Evolutionary conservation across 441 rosid genomes (phyloP).

Genomic region (Euphorbia celastroides): DNA sequence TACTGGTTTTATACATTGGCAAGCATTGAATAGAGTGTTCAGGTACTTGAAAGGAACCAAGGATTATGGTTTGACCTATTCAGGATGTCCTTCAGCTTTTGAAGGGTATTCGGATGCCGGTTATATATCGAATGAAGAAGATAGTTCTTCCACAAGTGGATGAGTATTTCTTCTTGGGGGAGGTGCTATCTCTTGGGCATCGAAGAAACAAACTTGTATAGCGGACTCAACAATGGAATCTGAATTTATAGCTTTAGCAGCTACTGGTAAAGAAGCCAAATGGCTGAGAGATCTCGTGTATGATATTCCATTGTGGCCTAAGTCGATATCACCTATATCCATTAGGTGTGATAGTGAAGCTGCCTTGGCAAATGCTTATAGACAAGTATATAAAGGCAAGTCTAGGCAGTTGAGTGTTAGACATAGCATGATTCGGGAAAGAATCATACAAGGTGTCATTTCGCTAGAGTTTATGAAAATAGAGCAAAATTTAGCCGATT

Average conservation of each 20-base stretch:
- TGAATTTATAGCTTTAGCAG: background rate
- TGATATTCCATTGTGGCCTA: background rate
- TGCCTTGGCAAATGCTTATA: background rate
- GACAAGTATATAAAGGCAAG: background rate
- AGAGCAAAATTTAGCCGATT: background rate
- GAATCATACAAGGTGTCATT: no score
- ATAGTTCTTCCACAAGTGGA: background rate
- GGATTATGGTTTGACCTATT: background rate
- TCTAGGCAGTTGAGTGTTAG: background rate
- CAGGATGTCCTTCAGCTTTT: background rate
- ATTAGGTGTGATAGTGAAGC: background rate
- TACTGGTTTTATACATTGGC: background rate
- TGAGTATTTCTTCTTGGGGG: background rate
- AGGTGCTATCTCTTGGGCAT: background rate
- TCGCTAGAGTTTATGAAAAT: background rate
- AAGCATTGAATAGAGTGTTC: background rate
- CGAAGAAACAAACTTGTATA: slow-evolving; percentile 1
- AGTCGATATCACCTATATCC: background rate
- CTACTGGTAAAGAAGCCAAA: background rate
- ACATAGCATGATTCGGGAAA: background rate
- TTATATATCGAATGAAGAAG: background rate
- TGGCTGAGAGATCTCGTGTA: background rate
- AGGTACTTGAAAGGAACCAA: background rate
- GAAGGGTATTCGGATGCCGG: background rate
- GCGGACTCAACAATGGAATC: background rate